These are phyloP conservation scores for Acanthamoeba triangularis DNA, from an alignment of 208 protist genomes.

Conservation along the genomic window DNA sequence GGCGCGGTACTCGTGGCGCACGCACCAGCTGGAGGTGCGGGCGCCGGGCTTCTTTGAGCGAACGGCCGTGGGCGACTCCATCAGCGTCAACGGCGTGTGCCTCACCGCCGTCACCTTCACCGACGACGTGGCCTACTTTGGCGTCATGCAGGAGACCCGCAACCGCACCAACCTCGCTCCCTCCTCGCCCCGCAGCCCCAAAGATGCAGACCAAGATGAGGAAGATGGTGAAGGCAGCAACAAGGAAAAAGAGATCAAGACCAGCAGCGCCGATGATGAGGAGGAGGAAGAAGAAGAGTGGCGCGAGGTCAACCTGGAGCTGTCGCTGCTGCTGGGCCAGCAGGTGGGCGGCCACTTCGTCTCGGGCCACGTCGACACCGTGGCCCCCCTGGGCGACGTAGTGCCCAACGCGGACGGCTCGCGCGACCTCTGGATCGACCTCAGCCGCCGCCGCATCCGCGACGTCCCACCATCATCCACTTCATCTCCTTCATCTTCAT, in stretches of 20 bases:
- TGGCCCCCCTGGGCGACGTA: slow-evolving; percentile 43
- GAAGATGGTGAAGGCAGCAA: background rate
- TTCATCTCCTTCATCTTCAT: background rate
- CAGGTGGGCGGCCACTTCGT: slow-evolving; percentile 79
- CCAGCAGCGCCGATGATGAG: background rate
- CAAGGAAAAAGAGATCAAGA: background rate
- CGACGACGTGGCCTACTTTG: slow-evolving; percentile 79
- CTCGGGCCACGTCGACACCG: slow-evolving; percentile 76
- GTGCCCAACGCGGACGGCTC: slow-evolving; percentile 62
- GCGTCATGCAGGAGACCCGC: slow-evolving; percentile 80
- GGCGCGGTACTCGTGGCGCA: slow-evolving; percentile 13
- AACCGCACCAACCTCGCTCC: slow-evolving; percentile 60
- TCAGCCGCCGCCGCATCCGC: background rate
- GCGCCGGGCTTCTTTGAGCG: slow-evolving; percentile 78
- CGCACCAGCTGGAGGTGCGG: slow-evolving; percentile 29
- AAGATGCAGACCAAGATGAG: background rate
- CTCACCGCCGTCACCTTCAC: slow-evolving; percentile 71
- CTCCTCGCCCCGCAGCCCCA: background rate
- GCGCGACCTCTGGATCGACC: slow-evolving; percentile 73
- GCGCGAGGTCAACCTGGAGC: slow-evolving; percentile 77
- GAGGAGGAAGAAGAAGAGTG: background rate
- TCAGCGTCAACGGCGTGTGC: slow-evolving; percentile 80
- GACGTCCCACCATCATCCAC: background rate
- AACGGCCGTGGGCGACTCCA: slow-evolving; percentile 77
- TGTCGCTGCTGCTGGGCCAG: slow-evolving; percentile 37